Percentiles rank a stretch among this genome's conserved stretches.
These are phyloP conservation scores for Gautieria morchelliformis DNA, from an alignment of 768 basidiomycete genomes.

Conservation along the genomic window DNA sequence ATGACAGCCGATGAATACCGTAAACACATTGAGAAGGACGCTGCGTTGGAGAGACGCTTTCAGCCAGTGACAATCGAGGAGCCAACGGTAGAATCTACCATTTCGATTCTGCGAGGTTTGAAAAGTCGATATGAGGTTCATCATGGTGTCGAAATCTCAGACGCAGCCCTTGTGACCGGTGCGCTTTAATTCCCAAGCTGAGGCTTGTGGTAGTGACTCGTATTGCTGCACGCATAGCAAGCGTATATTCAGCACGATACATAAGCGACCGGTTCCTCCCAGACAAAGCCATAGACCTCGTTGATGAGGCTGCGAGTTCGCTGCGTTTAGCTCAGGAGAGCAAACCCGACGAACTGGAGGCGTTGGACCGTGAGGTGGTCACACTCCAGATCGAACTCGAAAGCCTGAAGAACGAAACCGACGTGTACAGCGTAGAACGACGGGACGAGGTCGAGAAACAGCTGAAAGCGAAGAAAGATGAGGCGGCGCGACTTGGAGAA, in stretches of 20 bases:
- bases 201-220: background rate
- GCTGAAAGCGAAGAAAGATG: conserved; percentile 48
- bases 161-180: conserved; percentile 82
- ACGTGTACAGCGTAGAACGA: conserved; percentile 74
- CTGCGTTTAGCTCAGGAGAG: conserved; percentile 82
- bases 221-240: conserved; percentile 36
- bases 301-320: conserved; percentile 88
- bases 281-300: conserved; percentile 85
- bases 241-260: conserved; percentile 76
- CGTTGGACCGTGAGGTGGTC: conserved; percentile 72
- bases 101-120: conserved; percentile 79
- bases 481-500: conserved; percentile 49
- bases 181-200: background rate
- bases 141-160: conserved; percentile 88
- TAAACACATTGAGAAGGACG: conserved; percentile 87
- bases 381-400: conserved; percentile 87
- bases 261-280: conserved; percentile 83
- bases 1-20: conserved; percentile 67
- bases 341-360: conserved; percentile 79
- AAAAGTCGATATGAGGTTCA: conserved; percentile 84
- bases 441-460: conserved; percentile 55
- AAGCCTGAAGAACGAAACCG: conserved; percentile 79
- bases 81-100: conserved; percentile 75
- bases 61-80: conserved; percentile 86
- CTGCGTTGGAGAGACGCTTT: conserved; percentile 84